Evolutionary conservation across 2,329 filamentous ascomycete genomes (phyloP).

Genomic region (Cladosporium sp.): DNA sequence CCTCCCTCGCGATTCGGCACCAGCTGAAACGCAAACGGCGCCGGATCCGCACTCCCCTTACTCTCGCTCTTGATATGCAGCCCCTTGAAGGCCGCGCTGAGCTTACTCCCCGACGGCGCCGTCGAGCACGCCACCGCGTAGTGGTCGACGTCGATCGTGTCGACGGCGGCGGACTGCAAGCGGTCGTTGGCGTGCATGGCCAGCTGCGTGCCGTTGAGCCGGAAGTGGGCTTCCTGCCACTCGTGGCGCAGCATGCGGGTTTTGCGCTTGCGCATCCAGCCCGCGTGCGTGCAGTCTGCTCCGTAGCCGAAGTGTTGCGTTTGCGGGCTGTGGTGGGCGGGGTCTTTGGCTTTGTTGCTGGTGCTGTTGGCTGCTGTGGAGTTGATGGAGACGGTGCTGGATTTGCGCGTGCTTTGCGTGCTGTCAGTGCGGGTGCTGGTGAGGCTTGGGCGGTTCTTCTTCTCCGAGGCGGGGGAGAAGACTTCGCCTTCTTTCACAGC

Average conservation of each 20-base stretch:
- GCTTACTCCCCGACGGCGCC: conserved; percentile 69
- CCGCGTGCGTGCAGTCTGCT: conserved; percentile 54
- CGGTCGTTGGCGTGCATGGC: conserved; percentile 61
- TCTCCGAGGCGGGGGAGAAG: conserved; percentile 20
- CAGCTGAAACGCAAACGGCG: conserved; percentile 78
- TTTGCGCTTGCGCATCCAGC: conserved; percentile 83
- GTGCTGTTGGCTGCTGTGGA: conserved; percentile 19
- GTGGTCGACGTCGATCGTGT: conserved; percentile 82
- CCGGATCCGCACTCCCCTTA: conserved; percentile 37
- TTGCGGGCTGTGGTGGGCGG: conserved; percentile 28
- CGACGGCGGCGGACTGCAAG: conserved; percentile 59
- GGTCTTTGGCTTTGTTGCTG: conserved; percentile 22
- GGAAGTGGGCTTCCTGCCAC: conserved; percentile 90
- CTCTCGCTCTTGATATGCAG: conserved; percentile 54
- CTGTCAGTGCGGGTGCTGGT: conserved; percentile 28
- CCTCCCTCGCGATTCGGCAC: conserved; percentile 58
- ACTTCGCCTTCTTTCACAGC: conserved; percentile 57
- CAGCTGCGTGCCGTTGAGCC: conserved; percentile 58
- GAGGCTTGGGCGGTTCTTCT: conserved; percentile 3
- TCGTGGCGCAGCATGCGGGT: conserved; percentile 84
- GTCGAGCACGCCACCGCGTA: conserved; percentile 83
- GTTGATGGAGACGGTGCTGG: conserved; percentile 11
- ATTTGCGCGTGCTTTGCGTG: conserved; percentile 26
- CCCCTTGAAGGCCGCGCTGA: conserved; percentile 81
- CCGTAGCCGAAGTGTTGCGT: conserved; percentile 31